Percentiles rank a stretch among this genome's conserved stretches.
These are phyloP conservation scores for Nigrospora sphaerica DNA, from an alignment of 2,329 filamentous ascomycete species.

Conservation along the genomic window DNA sequence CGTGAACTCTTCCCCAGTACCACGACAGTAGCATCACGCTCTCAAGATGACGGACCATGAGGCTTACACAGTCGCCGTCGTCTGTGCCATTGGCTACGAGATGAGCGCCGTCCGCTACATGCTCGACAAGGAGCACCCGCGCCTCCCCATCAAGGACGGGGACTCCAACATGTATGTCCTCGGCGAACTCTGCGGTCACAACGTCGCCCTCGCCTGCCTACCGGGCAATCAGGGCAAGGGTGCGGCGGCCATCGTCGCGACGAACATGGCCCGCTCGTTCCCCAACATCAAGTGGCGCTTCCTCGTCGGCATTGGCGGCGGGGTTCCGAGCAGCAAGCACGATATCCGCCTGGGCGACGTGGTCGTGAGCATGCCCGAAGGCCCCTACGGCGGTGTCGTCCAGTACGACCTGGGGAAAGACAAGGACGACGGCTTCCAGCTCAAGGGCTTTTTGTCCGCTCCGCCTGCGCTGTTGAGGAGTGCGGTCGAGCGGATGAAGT, in stretches of 20 bases:
- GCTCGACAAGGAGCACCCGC: slow-evolving; percentile 17
- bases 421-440: background rate
- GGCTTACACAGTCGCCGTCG: slow-evolving; percentile 16
- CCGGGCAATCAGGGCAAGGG: slow-evolving; percentile 16
- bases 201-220: slow-evolving; percentile 19
- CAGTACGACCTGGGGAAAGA: slow-evolving; percentile 25
- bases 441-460: slow-evolving; percentile 10
- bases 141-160: slow-evolving; percentile 6
- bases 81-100: slow-evolving; percentile 17
- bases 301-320: slow-evolving; percentile 11
- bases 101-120: slow-evolving; percentile 19
- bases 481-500: slow-evolving; percentile 9
- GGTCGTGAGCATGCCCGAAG: slow-evolving; percentile 16
- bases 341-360: slow-evolving; percentile 25
- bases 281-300: slow-evolving; percentile 15
- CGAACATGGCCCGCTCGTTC: slow-evolving; percentile 15
- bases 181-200: slow-evolving; percentile 16
- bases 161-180: slow-evolving; percentile 18
- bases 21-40: no score
- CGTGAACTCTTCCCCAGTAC: no score
- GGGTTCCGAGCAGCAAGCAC: slow-evolving; percentile 3
- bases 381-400: slow-evolving; percentile 14
- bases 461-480: slow-evolving; percentile 7
- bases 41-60: slow-evolving; percentile 1
- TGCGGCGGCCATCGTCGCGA: slow-evolving; percentile 14